Percentiles rank a stretch among this genome's conserved stretches.
These are phyloP conservation scores for Manihot esculenta DNA, from an alignment of 441 rosid genomes.

Conservation along the genomic window DNA sequence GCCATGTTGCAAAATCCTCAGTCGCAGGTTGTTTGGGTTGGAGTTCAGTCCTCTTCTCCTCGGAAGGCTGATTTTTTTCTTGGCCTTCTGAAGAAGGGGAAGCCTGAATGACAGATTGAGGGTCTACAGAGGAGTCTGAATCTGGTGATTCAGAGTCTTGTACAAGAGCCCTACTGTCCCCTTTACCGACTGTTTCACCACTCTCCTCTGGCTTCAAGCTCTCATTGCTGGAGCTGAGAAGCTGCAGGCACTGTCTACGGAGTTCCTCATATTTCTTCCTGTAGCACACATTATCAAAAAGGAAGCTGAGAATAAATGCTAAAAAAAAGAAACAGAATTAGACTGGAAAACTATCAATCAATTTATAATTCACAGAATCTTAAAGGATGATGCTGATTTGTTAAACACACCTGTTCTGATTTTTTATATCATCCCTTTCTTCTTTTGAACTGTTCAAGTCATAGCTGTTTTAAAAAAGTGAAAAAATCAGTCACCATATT, in stretches of 20 bases:
- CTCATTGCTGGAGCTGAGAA: slow-evolving; percentile 41
- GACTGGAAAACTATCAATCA: not conserved
- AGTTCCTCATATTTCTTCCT: slow-evolving; percentile 85
- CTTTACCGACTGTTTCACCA: slow-evolving; percentile 30
- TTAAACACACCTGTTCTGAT: slow-evolving; percentile 57
- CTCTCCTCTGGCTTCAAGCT: slow-evolving; percentile 37
- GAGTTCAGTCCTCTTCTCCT: slow-evolving; percentile 33
- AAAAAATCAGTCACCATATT: slow-evolving; percentile 17
- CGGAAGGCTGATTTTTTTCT: slow-evolving; percentile 39
- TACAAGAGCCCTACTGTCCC: slow-evolving; percentile 35
- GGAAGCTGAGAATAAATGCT: slow-evolving; percentile 2
- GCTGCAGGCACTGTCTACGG: slow-evolving; percentile 52
- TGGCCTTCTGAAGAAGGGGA: slow-evolving; percentile 42
- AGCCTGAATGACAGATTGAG: slow-evolving; percentile 45
- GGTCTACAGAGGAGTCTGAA: slow-evolving; percentile 67
- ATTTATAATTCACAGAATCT: not conserved
- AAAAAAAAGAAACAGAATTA: not conserved
- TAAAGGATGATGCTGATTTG: slow-evolving; percentile 14
- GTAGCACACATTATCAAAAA: slow-evolving; percentile 29
- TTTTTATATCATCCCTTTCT: slow-evolving; percentile 56
- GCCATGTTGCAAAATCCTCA: slow-evolving; percentile 85
- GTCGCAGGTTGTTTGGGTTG: slow-evolving; percentile 28
- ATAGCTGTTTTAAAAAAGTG: slow-evolving; percentile 36
- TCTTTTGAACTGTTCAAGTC: slow-evolving; percentile 73
- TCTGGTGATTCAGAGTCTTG: slow-evolving; percentile 68